phyloP scores from a whole-genome alignment of 73 alveolate species.

The Uronychia binucleata region DNA sequence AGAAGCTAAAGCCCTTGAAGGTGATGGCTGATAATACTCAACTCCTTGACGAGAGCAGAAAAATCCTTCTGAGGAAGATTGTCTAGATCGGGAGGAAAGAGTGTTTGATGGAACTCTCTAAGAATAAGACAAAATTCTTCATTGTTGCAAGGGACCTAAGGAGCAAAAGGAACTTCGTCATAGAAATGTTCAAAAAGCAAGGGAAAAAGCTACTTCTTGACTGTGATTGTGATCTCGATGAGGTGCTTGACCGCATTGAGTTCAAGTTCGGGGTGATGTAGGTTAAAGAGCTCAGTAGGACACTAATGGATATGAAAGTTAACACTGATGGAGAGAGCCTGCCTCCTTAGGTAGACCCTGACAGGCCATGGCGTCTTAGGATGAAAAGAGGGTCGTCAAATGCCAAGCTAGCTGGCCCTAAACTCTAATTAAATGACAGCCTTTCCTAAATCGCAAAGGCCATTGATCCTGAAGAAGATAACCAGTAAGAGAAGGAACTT shows the following conservation, averaged over 20 bases:
- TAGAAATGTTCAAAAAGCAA: constrained; percentile 20
- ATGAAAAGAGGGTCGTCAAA: not conserved
- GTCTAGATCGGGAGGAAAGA: not conserved
- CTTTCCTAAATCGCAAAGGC: too few relatives aligned
- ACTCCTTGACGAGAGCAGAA: constrained; percentile 1
- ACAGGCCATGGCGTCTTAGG: not conserved
- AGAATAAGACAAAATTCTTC: not conserved
- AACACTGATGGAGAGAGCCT: not conserved
- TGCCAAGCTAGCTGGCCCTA: too few relatives aligned
- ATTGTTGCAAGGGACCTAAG: constrained; percentile 8
- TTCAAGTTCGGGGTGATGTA: constrained; percentile 9
- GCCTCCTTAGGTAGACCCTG: not conserved
- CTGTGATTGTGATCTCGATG: not conserved
- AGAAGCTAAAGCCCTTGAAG: not conserved
- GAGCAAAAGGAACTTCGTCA: not conserved
- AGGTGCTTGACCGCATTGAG: not conserved
- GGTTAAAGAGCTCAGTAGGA: constrained; percentile 4
- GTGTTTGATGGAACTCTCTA: constrained; percentile 20
- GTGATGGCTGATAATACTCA: not conserved
- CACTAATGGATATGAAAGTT: not conserved
- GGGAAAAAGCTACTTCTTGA: constrained; percentile 17
- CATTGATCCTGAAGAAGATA: too few relatives aligned
- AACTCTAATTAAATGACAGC: too few relatives aligned
- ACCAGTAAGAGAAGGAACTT: too few relatives aligned
- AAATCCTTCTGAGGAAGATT: not conserved